Base-by-base conservation (phyloP, 331 rosid species). In the Erythrophleum ivorense region DNA sequence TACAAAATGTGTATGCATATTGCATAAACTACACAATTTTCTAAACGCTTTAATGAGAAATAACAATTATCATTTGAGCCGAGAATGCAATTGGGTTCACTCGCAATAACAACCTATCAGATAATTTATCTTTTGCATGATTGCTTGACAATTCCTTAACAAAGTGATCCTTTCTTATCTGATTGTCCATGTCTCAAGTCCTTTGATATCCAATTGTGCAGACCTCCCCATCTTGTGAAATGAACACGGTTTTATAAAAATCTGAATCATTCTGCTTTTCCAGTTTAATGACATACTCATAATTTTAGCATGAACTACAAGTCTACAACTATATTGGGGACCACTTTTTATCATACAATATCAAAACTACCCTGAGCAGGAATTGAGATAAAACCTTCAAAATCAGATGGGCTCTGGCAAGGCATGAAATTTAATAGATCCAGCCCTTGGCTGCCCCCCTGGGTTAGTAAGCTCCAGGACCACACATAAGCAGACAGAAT, bases 381-480 rank as follows among this genome's bases (percentile, higher is more conserved):
- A 83, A 64, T 62, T 21, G 70, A 68, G 59, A 79, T 18, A 68
- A 74, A 75, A 75, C 81, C 74, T 84, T 54, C 58, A 55, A 41
- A 49, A 79, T 78, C 57, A 63, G 70, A 78, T 46, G 43, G 43
- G 70, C 64, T 71, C 53, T 43, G 80, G 83, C 71, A 83, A 72
- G 57, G 79, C 67, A 71, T 72, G 70, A 50, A 60, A 71, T 34
- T 75, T 41, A 75, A 64, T 57, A 55, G 77, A 83, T 54, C 55
- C 80, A 78, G 70, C 83, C 77, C 75, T 52, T 73, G 72, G 80
- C 75, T 72, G 48, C 71, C 53, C 69, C 69, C 53, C 19, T 36
- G 63, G 45, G 36, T 43, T 71, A 43, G 59, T 72, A 67, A 55
- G 73, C 66, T 73, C 64, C 41, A 46, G 59, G 73, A 73, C 62